Base-by-base conservation (phyloP, 2,329 filamentous ascomycete genomes). In the Exophiala bonariae region DNA sequence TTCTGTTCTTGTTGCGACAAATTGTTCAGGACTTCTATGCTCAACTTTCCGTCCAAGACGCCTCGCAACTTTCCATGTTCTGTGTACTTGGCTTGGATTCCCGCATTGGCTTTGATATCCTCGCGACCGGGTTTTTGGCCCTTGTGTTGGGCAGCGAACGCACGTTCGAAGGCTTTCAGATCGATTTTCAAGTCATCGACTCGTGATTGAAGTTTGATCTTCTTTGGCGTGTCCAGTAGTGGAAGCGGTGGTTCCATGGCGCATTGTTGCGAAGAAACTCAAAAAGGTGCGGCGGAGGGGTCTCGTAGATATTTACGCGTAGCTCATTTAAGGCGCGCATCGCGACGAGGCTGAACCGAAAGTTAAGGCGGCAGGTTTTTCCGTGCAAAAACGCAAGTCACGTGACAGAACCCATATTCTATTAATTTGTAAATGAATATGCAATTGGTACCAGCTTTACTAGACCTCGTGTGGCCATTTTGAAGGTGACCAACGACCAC, bases 51-150 rank as follows among this genome's bases (percentile, higher is more conserved):
- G 13, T 44, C 52, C 16, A 59, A 33, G n/a, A 59, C 51, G 38
- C 58, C 55, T 14, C 72, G 70, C 4, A 76, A 50, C 32, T 65
- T 66, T 22, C 65, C 63, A 57, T 76, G 76, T 36, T 68, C 61
- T 47, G 75, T 75, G 61, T 76, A 76, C 63, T 75, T 75, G 4
- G 64, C 63, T 19, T 71, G 72, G 23, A 76, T 75, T 8, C 61
- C 62, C 6, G 62, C 62, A 41, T 71, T 64, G 34, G 69, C 63
- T 54, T 76, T 77, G 44, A 77, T 76, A 61, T 77, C 74, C 19
- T 68, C 63, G 17, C 70, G 65, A 13, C 64, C 64, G 3, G 74
- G 68, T 57, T 76, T 76, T 28, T 63, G 64, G 7, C 71, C 72
- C 19, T 63, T 61, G 48, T 75, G 67, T 9, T 63, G 61, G 3